These are phyloP conservation scores for Mrakia blollopis DNA, from an alignment of 768 basidiomycete genomes.

Conservation along the genomic window DNA sequence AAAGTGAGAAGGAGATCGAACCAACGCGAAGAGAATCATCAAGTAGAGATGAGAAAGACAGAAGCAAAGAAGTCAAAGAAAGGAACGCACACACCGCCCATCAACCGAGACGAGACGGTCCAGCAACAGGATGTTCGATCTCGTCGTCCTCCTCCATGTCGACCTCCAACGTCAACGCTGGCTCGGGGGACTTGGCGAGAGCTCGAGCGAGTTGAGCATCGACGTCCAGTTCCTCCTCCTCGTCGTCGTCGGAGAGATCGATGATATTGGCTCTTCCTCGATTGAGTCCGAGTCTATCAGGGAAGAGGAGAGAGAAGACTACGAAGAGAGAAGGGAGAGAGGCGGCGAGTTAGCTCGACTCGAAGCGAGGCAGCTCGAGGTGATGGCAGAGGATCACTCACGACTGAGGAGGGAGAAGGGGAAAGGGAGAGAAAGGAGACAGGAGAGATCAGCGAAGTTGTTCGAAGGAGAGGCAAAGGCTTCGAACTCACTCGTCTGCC, in stretches of 20 bases:
- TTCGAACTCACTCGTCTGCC: background rate
- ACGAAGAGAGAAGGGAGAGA: background rate
- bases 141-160: background rate
- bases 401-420: background rate
- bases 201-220: background rate
- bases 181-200: background rate
- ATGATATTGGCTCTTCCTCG: background rate
- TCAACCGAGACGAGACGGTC: background rate
- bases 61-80: background rate
- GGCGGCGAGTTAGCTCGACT: background rate
- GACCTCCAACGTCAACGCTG: background rate
- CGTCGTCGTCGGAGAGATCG: background rate
- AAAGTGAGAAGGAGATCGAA: too few species aligned
- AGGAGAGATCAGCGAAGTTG: background rate
- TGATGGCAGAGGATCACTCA: background rate
- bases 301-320: conserved; percentile 26
- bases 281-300: background rate
- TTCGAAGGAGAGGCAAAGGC: background rate
- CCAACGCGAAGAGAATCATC: background rate
- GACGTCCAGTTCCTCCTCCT: conserved; percentile 9
- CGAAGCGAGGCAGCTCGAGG: background rate
- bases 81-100: background rate
- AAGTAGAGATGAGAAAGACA: background rate
- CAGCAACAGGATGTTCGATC: background rate
- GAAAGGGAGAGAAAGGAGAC: background rate